phyloP scores from a whole-genome alignment of 805 yeast species.

The Wickerhamiella kazuoi region DNA sequence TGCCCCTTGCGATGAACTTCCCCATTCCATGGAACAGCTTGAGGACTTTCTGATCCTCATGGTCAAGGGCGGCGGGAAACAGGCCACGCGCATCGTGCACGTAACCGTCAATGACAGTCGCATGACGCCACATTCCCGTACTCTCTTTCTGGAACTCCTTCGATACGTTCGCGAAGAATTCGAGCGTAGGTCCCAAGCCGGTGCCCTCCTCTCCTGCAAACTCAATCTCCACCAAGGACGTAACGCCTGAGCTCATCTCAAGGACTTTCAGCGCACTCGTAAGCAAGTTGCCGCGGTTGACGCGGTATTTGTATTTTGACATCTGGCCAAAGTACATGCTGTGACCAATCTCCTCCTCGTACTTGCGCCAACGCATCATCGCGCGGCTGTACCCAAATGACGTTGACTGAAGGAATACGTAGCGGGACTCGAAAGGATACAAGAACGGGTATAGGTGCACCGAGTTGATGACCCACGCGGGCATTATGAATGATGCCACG shows the following conservation, averaged over 20 bases:
- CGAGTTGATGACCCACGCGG: constrained; percentile 66
- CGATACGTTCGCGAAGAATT: constrained; percentile 72
- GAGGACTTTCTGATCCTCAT: constrained; percentile 5
- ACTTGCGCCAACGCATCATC: constrained; percentile 51
- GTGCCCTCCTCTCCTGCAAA: constrained; percentile 87
- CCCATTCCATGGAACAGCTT: constrained; percentile 54
- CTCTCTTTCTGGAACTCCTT: constrained; percentile 45
- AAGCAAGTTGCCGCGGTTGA: constrained; percentile 51
- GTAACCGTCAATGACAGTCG: constrained; percentile 20
- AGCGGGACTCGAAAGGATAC: constrained; percentile 67
- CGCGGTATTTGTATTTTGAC: constrained; percentile 59
- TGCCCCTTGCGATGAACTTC: constrained; percentile 66
- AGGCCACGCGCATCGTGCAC: constrained; percentile 35
- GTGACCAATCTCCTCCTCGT: constrained; percentile 15
- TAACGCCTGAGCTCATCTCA: constrained; percentile 57
- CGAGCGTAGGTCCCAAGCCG: constrained; percentile 90
- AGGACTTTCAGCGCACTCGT: constrained; percentile 67
- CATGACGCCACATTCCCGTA: constrained; percentile 50
- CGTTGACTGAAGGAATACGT: constrained; percentile 63
- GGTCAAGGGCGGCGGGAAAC: constrained; percentile 50
- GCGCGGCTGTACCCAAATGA: constrained; percentile 81
- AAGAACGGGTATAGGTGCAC: constrained; percentile 62
- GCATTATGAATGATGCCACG: constrained; percentile 72
- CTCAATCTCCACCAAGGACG: constrained; percentile 71
- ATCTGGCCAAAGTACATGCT: constrained; percentile 41